These are phyloP conservation scores for Zygoascus biomembranicola DNA, from an alignment of 805 yeast genomes.

Conservation along the genomic window DNA sequence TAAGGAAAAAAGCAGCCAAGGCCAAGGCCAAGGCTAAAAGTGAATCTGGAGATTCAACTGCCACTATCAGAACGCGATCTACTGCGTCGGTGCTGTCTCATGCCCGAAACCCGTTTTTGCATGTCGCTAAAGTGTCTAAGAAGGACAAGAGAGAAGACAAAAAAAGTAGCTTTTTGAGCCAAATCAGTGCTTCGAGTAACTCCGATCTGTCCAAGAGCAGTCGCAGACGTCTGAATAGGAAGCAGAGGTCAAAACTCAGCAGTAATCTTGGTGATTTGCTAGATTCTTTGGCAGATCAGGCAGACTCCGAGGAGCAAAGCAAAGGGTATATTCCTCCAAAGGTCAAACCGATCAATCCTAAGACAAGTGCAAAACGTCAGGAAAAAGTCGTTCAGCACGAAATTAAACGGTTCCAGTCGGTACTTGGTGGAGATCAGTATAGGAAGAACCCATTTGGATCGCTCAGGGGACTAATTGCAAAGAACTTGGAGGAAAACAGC, in stretches of 20 bases:
- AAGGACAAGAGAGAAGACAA: constrained; percentile 18
- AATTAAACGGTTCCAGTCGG: constrained; percentile 16
- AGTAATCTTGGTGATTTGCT: constrained; percentile 14
- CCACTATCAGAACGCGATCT: background rate
- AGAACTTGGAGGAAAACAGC: background rate
- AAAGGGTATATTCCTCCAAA: constrained; percentile 10
- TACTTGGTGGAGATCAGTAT: constrained; percentile 14
- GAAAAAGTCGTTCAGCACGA: constrained; percentile 19
- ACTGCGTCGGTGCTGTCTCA: background rate
- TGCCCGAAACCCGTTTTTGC: constrained; percentile 11
- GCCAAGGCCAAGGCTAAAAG: background rate
- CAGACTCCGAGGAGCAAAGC: background rate
- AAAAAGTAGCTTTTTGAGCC: constrained; percentile 7
- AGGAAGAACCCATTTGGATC: constrained; percentile 19
- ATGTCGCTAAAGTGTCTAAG: constrained; percentile 14
- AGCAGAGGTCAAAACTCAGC: constrained; percentile 12
- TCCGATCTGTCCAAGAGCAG: constrained; percentile 18
- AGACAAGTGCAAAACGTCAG: constrained; percentile 10
- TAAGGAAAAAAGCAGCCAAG: background rate
- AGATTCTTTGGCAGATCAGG: constrained; percentile 12
- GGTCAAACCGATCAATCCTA: constrained; percentile 11
- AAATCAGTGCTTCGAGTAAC: background rate
- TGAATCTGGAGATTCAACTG: background rate
- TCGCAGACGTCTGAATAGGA: constrained; percentile 14
- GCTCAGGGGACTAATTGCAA: constrained; percentile 11